Evolutionary conservation across 306 rosid species (phyloP), one percentile per base, ranked within the genome.

Genomic region (Ceratonia siliqua): DNA sequence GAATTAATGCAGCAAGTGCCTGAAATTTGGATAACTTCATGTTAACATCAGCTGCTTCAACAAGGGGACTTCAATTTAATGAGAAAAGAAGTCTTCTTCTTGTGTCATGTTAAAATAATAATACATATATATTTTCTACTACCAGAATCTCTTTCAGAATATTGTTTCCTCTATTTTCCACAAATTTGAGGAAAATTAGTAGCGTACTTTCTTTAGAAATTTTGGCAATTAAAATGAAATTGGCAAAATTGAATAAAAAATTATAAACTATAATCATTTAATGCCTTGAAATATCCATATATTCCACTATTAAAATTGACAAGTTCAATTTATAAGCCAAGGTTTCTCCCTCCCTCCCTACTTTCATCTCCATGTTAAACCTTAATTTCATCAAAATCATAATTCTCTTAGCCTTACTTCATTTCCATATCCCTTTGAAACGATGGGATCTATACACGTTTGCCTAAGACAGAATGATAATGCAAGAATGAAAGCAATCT

Each of bases 1-100:
- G 98, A 75, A 94, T 78, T 75, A 74, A 81, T 70, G 94, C 82
- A 56, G 96, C 96, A 53, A 94, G 82, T 35, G 98, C 80, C 59
- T 87, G 94, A 81, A 94, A 94, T 41, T 91, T 91, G 11, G 79
- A 69, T 5, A 83, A 20, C 82, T 89, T 94, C 71, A 94, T 74
- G 68, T 91, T 89, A 68, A 79, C 90, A 89, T 94, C 98, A 64
- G 98, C 87, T 68, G 96, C 25, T 43, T 46, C 30, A 50, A 20
- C 33, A 39, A 25, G 32, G 39, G 61, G 46, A 49, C 39, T 33
- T 36, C 21, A 42, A 50, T 43, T 30, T 55, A 2, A 25, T 21
- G n/a, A n/a, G 42, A n/a, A 2, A 14, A 28, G 12, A 0, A 15
- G 5, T 32, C 6, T 8, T 62, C 17, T 32, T 10, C 48, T 15